Evolutionary conservation across 1,284 basidiomycete genomes (phyloP).

Genomic region (Microbotryum silenes-acaulis): DNA sequence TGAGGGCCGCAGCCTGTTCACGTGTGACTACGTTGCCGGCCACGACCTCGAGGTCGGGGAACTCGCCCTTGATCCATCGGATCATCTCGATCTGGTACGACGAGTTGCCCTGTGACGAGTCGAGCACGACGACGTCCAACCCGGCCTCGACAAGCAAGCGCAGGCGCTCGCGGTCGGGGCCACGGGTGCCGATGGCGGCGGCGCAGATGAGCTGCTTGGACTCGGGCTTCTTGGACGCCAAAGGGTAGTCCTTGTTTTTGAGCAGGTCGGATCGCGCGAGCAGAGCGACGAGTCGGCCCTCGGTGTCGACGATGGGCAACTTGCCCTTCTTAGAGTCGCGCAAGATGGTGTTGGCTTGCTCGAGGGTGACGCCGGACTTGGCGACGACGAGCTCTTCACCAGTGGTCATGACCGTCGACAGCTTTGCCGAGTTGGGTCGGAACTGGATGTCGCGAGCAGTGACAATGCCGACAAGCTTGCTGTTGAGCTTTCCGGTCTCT

Average conservation of each 20-base stretch:
- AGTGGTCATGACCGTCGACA: slow-evolving; percentile 86
- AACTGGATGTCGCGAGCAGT: slow-evolving; percentile 96
- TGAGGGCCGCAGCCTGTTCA: slow-evolving; percentile 90
- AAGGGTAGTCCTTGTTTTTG: slow-evolving; percentile 95
- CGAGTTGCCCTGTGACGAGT: slow-evolving; percentile 96
- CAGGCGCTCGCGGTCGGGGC: slow-evolving; percentile 78
- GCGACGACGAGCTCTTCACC: slow-evolving; percentile 63
- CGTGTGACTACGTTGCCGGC: slow-evolving; percentile 97
- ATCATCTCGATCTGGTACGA: slow-evolving; percentile 92
- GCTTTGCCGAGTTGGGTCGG: slow-evolving; percentile 58
- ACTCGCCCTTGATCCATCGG: slow-evolving; percentile 81
- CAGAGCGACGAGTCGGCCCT: slow-evolving; percentile 71
- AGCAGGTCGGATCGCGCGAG: slow-evolving; percentile 92
- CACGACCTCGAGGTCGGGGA: slow-evolving; percentile 79
- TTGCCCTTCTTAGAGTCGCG: slow-evolving; percentile 98
- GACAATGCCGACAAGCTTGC: slow-evolving; percentile 92
- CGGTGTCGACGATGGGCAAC: slow-evolving; percentile 74
- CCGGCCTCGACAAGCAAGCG: slow-evolving; percentile 83
- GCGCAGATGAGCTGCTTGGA: slow-evolving; percentile 96
- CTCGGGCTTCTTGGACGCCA: slow-evolving; percentile 83
- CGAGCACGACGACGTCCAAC: slow-evolving; percentile 88
- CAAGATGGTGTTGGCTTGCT: slow-evolving; percentile 88
- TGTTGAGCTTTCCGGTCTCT: slow-evolving; percentile 81
- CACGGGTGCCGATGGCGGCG: slow-evolving; percentile 92
- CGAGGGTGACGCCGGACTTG: slow-evolving; percentile 73